phyloP scores from a whole-genome alignment of 1,284 basidiomycete species.

The Microbotryum scabiosae region DNA sequence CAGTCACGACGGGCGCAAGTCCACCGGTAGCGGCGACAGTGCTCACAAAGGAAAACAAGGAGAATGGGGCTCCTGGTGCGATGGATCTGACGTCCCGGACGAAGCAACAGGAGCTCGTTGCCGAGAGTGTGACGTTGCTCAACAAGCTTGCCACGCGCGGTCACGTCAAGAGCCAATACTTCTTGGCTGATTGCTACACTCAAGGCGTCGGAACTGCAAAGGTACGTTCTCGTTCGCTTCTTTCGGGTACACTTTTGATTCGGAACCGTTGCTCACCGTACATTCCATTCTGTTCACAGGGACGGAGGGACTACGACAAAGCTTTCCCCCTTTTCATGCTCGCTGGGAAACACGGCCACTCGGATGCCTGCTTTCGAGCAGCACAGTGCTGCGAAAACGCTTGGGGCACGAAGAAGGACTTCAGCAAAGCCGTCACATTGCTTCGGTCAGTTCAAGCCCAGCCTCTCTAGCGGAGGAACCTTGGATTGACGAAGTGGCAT shows the following conservation, averaged over 20 bases:
- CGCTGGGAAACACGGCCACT: conserved; percentile 96
- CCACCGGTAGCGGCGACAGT: neutral
- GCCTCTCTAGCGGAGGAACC: neutral
- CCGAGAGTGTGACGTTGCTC: conserved; percentile 75
- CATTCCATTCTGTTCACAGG: conserved; percentile 35
- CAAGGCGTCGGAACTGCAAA: conserved; percentile 86
- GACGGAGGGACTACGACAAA: conserved; percentile 89
- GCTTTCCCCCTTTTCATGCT: conserved; percentile 94
- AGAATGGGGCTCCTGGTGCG: conserved; percentile 46
- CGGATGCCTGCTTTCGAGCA: conserved; percentile 89
- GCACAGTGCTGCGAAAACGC: conserved; percentile 98
- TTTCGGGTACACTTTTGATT: neutral
- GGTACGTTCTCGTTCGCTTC: neutral
- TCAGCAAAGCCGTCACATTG: conserved; percentile 83
- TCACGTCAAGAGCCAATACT: conserved; percentile 90
- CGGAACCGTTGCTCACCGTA: neutral
- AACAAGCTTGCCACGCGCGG: conserved; percentile 88
- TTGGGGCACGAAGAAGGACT: conserved; percentile 92
- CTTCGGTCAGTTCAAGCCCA: conserved; percentile 48
- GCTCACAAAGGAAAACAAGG: conserved; percentile 35
- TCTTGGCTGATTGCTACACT: conserved; percentile 93
- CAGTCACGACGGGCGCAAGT: neutral
- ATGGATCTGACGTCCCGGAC: conserved; percentile 44
- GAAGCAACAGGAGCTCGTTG: conserved; percentile 76
- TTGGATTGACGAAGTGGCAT: neutral